These are phyloP conservation scores for Nephelium lappaceum DNA, from an alignment of 345 rosid genomes.

Conservation along the genomic window DNA sequence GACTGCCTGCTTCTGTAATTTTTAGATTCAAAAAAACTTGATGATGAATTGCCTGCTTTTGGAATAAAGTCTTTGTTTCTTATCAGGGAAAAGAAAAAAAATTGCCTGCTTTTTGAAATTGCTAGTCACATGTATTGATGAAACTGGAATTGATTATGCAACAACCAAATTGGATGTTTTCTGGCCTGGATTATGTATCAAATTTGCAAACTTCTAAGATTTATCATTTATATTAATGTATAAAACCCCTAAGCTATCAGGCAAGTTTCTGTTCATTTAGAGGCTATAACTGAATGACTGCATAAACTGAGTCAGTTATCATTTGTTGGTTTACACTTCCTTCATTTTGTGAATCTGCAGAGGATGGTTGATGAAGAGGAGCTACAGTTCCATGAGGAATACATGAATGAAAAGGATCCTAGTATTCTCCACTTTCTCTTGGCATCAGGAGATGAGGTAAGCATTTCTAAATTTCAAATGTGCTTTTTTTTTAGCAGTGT, in stretches of 20 bases:
- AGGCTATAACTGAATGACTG: not conserved
- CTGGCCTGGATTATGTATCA: not conserved
- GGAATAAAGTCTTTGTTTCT: no score
- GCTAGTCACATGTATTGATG: not conserved
- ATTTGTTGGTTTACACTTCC: not conserved
- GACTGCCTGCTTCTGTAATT: not conserved
- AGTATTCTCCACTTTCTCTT: slow-evolving; percentile 94
- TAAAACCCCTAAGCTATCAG: not conserved
- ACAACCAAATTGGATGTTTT: not conserved
- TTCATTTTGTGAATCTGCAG: slow-evolving; percentile 38
- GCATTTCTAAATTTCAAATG: slow-evolving; percentile 18
- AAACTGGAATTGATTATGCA: not conserved
- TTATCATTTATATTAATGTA: not conserved
- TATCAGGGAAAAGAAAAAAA: no score
- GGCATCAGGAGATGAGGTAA: slow-evolving; percentile 95
- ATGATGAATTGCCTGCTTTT: not conserved
- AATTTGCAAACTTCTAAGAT: not conserved
- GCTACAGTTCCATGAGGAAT: slow-evolving; percentile 86
- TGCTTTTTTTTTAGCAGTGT: slow-evolving; percentile 9
- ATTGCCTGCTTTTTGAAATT: slow-evolving; percentile 11
- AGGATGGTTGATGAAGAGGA: slow-evolving; percentile 96
- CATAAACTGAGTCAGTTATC: slow-evolving; percentile 1
- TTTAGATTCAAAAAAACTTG: not conserved
- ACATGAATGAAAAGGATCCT: slow-evolving; percentile 94
- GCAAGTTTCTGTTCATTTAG: not conserved